Evolutionary conservation across 306 rosid species (phyloP).

Genomic region (Trichosanthes cucumerina): DNA sequence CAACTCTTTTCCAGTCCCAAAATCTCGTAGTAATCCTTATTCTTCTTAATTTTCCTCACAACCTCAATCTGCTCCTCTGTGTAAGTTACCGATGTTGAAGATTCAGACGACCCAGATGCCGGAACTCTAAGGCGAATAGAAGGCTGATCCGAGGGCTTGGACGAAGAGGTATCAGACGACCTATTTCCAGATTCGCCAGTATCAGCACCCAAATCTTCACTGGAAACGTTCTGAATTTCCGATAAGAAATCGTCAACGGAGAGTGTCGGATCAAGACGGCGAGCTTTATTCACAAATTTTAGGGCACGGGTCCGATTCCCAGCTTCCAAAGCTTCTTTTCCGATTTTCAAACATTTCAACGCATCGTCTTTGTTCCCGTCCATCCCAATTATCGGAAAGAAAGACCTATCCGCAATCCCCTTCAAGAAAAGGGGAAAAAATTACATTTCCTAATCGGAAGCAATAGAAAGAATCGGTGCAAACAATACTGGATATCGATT

Average conservation of each 20-base stretch:
- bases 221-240: constrained; percentile 23
- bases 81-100: constrained; percentile 26
- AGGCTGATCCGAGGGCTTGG: constrained; percentile 39
- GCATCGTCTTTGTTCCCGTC: constrained; percentile 96
- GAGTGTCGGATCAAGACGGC: constrained; percentile 70
- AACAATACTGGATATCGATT: not conserved
- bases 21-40: constrained; percentile 76
- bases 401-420: not conserved
- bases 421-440: not conserved
- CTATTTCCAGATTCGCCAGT: constrained; percentile 19
- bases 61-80: constrained; percentile 63
- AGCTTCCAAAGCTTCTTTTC: constrained; percentile 50
- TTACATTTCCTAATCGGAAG: not conserved
- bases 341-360: constrained; percentile 62
- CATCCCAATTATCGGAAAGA: constrained; percentile 25
- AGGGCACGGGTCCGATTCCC: constrained; percentile 73
- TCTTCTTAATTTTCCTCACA: constrained; percentile 62
- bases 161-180: constrained; percentile 19
- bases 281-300: constrained; percentile 70
- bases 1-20: constrained; percentile 83
- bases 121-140: constrained; percentile 51
- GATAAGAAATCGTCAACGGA: constrained; percentile 60
- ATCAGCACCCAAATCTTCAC: constrained; percentile 20
- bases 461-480: not conserved
- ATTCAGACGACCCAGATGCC: constrained; percentile 22